Percentiles rank a stretch among this genome's conserved stretches.
phyloP scores from a whole-genome alignment of 345 rosid species.

The Eucalyptus melliodora region DNA sequence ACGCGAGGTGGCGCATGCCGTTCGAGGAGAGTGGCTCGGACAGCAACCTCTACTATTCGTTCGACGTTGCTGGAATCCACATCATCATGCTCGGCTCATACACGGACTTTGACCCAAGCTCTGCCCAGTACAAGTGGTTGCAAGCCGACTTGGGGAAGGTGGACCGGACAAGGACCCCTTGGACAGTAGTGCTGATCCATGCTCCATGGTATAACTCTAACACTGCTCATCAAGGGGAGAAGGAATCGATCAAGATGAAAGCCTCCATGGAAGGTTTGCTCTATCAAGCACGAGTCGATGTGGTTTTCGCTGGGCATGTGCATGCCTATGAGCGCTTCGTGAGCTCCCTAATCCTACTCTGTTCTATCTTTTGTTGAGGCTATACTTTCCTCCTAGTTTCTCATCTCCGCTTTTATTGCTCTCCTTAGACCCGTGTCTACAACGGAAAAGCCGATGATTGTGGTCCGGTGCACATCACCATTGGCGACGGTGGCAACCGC shows the following conservation, averaged over 20 bases:
- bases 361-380: not conserved
- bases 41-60: constrained; percentile 73
- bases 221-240: constrained; percentile 66
- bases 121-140: constrained; percentile 67
- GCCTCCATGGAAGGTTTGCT: constrained; percentile 49
- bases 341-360: constrained; percentile 4
- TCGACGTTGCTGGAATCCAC: constrained; percentile 45
- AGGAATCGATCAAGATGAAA: constrained; percentile 49
- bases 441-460: constrained; percentile 35
- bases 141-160: constrained; percentile 39
- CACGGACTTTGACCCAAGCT: constrained; percentile 35
- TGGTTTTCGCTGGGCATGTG: constrained; percentile 78
- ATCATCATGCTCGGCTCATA: constrained; percentile 78
- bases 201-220: constrained; percentile 87
- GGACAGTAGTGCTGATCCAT: constrained; percentile 56
- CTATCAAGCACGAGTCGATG: constrained; percentile 56
- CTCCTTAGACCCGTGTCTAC: constrained; percentile 45
- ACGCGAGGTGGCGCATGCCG: constrained; percentile 71
- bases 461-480: constrained; percentile 49
- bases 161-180: constrained; percentile 48
- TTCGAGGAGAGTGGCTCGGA: constrained; percentile 53
- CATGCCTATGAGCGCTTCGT: constrained; percentile 90
- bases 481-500: constrained; percentile 74
- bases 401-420: not conserved
- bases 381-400: not conserved